Conservation (phyloP, 1,139 yeast species). For the Yamadazyma atlantica region DNA sequence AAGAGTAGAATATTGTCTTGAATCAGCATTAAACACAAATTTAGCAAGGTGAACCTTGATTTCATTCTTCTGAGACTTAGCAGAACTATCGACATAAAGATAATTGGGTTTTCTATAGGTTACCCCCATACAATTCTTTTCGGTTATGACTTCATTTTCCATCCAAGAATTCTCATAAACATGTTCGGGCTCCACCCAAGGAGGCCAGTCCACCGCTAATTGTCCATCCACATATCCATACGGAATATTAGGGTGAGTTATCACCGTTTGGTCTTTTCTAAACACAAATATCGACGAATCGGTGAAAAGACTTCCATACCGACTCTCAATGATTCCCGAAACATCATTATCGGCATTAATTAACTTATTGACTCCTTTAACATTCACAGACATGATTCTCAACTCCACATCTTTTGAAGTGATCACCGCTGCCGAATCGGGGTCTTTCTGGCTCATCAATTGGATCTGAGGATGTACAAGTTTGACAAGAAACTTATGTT, state of each 20-base stretch:
- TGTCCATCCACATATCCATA: constrained; percentile 24
- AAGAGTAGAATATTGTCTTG: constrained; percentile 68
- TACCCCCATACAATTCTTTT: constrained; percentile 61
- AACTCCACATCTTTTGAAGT: constrained; percentile 73
- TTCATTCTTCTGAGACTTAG: constrained; percentile 26
- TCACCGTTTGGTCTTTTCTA: constrained; percentile 34
- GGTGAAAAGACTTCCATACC: constrained; percentile 66
- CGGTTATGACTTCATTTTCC: constrained; percentile 56
- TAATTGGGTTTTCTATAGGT: constrained; percentile 67
- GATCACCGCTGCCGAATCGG: constrained; percentile 45
- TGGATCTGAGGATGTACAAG: constrained; percentile 48
- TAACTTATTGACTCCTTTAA: constrained; percentile 45
- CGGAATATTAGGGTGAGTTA: constrained; percentile 23
- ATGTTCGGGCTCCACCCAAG: constrained; percentile 76
- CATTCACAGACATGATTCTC: constrained; percentile 59
- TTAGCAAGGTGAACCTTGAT: constrained; percentile 62
- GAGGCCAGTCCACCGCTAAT: constrained; percentile 62
- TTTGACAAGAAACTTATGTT: constrained; percentile 39
- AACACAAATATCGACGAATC: constrained; percentile 75
- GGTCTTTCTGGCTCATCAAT: constrained; percentile 32
- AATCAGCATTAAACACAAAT: constrained; percentile 68
- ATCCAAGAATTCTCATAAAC: constrained; percentile 67
- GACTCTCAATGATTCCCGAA: constrained; percentile 59
- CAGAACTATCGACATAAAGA: constrained; percentile 35
- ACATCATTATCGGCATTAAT: constrained; percentile 36